A percentile compares a stretch with the other conserved stretches of the same genome.
These are phyloP conservation scores for Waltergamsia citrina DNA, from an alignment of 2,329 filamentous ascomycete genomes.

Conservation along the genomic window DNA sequence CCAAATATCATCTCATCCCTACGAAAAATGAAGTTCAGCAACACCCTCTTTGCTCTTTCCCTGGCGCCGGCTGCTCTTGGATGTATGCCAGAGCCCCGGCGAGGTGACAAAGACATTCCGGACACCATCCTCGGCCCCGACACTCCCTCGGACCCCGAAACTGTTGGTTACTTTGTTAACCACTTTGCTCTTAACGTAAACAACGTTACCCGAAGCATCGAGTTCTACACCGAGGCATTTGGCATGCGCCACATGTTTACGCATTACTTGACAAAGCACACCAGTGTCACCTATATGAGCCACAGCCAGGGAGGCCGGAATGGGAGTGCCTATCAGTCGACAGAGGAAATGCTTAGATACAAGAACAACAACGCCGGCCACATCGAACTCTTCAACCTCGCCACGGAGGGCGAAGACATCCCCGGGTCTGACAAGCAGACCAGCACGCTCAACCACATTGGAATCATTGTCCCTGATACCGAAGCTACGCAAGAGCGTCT, in stretches of 20 bases:
- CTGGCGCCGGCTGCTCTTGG: no score
- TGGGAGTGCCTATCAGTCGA: constrained; percentile 24
- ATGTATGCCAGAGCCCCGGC: no score
- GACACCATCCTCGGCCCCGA: no score
- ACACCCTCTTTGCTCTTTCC: no score
- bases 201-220: constrained; percentile 16
- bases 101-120: no score
- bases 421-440: constrained; percentile 10
- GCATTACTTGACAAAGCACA: constrained; percentile 14
- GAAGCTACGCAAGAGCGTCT: constrained; percentile 15
- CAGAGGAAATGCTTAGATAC: constrained; percentile 18
- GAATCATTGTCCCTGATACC: constrained; percentile 23
- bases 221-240: constrained; percentile 22
- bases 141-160: constrained; percentile 16
- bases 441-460: constrained; percentile 23
- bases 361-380: constrained; percentile 23
- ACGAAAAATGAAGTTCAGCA: no score
- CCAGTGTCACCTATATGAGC: constrained; percentile 22
- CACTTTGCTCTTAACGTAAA: constrained; percentile 18
- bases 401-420: constrained; percentile 11
- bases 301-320: constrained; percentile 25
- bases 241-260: constrained; percentile 25
- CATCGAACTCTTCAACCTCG: constrained; percentile 18
- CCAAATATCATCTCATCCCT: no score
- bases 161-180: constrained; percentile 23